These are phyloP conservation scores for Tremellales sp. DNA, from an alignment of 1,284 basidiomycete species.

Conservation along the genomic window DNA sequence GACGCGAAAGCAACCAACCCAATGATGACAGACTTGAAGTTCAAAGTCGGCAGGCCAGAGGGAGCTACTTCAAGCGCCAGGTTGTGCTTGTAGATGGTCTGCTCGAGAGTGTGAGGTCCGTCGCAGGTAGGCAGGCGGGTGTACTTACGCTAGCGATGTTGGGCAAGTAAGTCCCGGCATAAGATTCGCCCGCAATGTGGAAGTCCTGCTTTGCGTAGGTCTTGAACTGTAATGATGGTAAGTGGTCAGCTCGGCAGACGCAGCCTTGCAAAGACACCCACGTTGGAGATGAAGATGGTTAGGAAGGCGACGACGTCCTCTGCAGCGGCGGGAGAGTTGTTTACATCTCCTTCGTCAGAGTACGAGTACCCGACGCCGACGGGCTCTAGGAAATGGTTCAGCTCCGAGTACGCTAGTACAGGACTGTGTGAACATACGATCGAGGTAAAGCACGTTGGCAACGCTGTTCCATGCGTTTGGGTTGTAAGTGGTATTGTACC, in stretches of 20 bases:
- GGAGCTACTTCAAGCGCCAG: constrained; percentile 46
- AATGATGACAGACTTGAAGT: constrained; percentile 72
- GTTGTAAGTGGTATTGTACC: constrained; percentile 64
- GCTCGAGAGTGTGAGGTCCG: constrained; percentile 1
- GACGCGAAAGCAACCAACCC: constrained; percentile 62
- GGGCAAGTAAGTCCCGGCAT: constrained; percentile 73
- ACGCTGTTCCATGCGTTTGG: constrained; percentile 69
- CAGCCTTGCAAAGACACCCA: constrained; percentile 35
- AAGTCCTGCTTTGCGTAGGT: constrained; percentile 59
- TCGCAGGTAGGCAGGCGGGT: not conserved
- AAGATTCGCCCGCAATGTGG: constrained; percentile 55
- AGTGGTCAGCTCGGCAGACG: not conserved
- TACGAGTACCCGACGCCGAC: constrained; percentile 87
- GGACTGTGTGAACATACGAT: constrained; percentile 24
- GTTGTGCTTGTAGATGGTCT: constrained; percentile 71
- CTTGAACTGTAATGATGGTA: constrained; percentile 47
- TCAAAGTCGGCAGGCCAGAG: constrained; percentile 55
- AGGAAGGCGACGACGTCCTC: constrained; percentile 86
- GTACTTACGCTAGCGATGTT: constrained; percentile 56
- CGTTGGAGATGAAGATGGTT: constrained; percentile 70
- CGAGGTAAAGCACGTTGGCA: constrained; percentile 47
- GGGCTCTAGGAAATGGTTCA: constrained; percentile 54
- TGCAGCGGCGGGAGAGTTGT: constrained; percentile 55
- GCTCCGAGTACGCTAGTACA: not conserved
- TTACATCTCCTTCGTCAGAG: constrained; percentile 63